Evolutionary conservation across 2,329 filamentous ascomycete genomes (phyloP).

Genomic region (Neopestalotiopsis sp.): DNA sequence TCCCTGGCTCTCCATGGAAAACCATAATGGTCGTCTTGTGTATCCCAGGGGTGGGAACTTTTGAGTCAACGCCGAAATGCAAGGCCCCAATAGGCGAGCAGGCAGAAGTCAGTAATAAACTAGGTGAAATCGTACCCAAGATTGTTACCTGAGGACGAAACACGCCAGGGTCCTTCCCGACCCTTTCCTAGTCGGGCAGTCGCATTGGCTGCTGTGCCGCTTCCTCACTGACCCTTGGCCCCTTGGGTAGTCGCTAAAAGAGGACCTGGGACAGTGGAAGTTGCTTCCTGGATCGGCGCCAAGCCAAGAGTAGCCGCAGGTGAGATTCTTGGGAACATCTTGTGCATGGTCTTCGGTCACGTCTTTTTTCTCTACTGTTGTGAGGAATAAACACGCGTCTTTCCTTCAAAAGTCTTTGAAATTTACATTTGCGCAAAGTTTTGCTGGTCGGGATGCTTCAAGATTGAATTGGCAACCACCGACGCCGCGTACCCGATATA

Average conservation of each 20-base stretch:
- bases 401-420: not conserved
- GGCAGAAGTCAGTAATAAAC: no score
- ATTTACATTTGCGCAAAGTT: not conserved
- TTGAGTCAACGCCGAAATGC: no score
- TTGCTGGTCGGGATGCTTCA: not conserved
- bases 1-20: no score
- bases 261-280: not conserved
- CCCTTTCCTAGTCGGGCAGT: not conserved
- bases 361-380: not conserved
- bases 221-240: not conserved
- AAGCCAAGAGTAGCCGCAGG: not conserved
- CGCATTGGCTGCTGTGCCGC: not conserved
- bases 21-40: no score
- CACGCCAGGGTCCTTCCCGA: not conserved
- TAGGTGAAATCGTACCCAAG: not conserved
- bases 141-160: not conserved
- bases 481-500: not conserved
- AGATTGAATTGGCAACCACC: not conserved
- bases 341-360: not conserved
- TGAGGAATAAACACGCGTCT: not conserved
- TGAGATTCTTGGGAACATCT: not conserved
- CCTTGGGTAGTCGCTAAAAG: no score
- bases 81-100: no score
- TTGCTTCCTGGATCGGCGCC: not conserved
- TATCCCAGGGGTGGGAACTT: no score